Conservation (phyloP, 805 yeast genomes). For the Monosporozyma solicola region DNA sequence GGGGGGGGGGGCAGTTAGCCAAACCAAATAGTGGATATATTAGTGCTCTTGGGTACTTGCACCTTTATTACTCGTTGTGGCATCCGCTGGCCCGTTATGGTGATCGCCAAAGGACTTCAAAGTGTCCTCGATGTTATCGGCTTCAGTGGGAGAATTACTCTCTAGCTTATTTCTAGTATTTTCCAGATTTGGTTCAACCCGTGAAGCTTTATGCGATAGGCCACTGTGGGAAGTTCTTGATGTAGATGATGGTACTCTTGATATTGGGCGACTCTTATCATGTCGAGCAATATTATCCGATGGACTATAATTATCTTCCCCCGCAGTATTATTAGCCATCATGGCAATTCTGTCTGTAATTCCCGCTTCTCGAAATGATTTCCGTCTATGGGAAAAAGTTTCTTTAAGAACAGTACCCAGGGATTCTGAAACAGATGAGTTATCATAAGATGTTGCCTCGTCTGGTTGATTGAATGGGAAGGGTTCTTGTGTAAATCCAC, state of each 20-base stretch:
- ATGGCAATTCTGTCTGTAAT: conserved; percentile 36
- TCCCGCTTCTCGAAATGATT: conserved; percentile 28
- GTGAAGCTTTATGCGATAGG: background rate
- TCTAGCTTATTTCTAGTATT: background rate
- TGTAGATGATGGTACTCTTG: background rate
- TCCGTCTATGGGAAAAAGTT: background rate
- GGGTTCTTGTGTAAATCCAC: conserved; percentile 18
- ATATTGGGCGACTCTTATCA: background rate
- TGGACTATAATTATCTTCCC: conserved; percentile 29
- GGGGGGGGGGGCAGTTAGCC: too few relatives aligned
- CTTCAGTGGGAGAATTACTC: background rate
- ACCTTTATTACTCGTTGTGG: background rate
- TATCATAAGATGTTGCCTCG: background rate
- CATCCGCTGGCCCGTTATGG: background rate
- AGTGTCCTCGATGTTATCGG: background rate
- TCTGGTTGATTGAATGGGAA: conserved; percentile 13
- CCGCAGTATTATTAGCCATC: conserved; percentile 39
- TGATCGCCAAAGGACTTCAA: background rate
- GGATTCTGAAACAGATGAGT: background rate
- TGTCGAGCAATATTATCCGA: background rate
- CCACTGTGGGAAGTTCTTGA: background rate
- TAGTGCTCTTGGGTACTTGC: background rate
- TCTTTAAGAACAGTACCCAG: background rate
- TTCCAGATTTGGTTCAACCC: background rate
- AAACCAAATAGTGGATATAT: too few relatives aligned